Base-by-base conservation (phyloP, 2,329 filamentous ascomycete species). In the Neoarthrinium moseri region DNA sequence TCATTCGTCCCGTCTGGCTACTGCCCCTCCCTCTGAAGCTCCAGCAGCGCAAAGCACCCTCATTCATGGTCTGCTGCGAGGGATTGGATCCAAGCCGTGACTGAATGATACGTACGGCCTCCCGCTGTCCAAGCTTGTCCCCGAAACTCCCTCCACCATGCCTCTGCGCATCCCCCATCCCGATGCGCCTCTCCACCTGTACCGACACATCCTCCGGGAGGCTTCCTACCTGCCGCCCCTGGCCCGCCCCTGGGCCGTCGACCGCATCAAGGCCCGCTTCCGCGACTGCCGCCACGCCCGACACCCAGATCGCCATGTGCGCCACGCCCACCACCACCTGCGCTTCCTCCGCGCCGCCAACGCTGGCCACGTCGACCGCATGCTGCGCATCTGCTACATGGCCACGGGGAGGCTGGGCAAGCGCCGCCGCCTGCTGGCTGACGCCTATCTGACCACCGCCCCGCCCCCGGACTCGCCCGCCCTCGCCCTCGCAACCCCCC, bases 181-280 rank as follows among this genome's bases (percentile, higher is more conserved):
- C 10, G 51, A 45, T 8, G 57, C 53, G 1, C 51, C 68, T 4
- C 55, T 73, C 12, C 72, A 76, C 53, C 62, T 81, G 37, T 85
- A 82, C 60, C 74, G 82, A 46, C 72, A 79, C 47, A 66, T 85
- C 18, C 75, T 85, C 27, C 79, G 82, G 48, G 80, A 84, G 65
- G 68, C 72, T 30, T 74, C 77, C 22, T 86, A 86, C 57, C 74
- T 85, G 3, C 80, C 80, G 2, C 69, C 69, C 3, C 62, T 74
- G 30, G 77, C 76, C 48, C 73, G 72, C 30, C 60, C 65, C 3
- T 72, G 67, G 44, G 63, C 78, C 43, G 58, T 65, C 36, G 54
- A 64, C 6, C 66, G 66, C 26, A 74, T 83, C 36, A 64, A 66
- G 41, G 48, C 54, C 6, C 69, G 71, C 26, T 84, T 81, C 55